phyloP scores from a whole-genome alignment of 441 rosid genomes.

The Euphorbia schlechtendalii region DNA sequence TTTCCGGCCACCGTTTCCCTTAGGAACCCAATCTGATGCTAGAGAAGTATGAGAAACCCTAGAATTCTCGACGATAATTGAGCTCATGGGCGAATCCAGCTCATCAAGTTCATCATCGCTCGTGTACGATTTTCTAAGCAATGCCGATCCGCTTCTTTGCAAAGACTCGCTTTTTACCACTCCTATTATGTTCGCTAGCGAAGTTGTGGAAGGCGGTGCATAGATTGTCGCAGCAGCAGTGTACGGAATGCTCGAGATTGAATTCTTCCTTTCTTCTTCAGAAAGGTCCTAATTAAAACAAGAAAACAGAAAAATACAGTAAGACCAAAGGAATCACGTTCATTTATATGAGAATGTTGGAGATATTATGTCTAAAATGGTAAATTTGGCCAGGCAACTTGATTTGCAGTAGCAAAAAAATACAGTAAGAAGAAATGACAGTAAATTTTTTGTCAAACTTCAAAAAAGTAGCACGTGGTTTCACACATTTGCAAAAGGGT shows the following conservation, averaged over 20 bases:
- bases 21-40: slow-evolving; percentile 39
- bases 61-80: slow-evolving; percentile 37
- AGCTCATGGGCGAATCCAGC: slow-evolving; percentile 60
- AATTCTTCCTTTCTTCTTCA: slow-evolving; percentile 38
- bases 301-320: too few species aligned
- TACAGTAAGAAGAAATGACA: too few species aligned
- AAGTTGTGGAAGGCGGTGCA: slow-evolving; percentile 51
- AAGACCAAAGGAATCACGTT: neutral
- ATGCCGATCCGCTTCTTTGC: slow-evolving; percentile 46
- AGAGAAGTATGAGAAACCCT: slow-evolving; percentile 31
- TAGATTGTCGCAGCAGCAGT: slow-evolving; percentile 53
- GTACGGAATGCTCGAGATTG: slow-evolving; percentile 45
- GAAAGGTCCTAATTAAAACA: slow-evolving; percentile 36
- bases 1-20: slow-evolving; percentile 45
- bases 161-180: slow-evolving; percentile 38
- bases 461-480: too few species aligned
- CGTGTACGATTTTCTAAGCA: slow-evolving; percentile 57
- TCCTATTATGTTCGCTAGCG: slow-evolving; percentile 42
- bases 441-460: too few species aligned
- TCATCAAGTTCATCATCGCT: slow-evolving; percentile 87
- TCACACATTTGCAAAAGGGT: too few species aligned
- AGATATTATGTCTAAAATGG: too few species aligned
- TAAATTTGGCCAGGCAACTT: too few species aligned
- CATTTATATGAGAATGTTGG: neutral
- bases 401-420: too few species aligned